These are phyloP conservation scores for Phlebiopsis gigantea DNA, from an alignment of 768 basidiomycete genomes.

Conservation along the genomic window DNA sequence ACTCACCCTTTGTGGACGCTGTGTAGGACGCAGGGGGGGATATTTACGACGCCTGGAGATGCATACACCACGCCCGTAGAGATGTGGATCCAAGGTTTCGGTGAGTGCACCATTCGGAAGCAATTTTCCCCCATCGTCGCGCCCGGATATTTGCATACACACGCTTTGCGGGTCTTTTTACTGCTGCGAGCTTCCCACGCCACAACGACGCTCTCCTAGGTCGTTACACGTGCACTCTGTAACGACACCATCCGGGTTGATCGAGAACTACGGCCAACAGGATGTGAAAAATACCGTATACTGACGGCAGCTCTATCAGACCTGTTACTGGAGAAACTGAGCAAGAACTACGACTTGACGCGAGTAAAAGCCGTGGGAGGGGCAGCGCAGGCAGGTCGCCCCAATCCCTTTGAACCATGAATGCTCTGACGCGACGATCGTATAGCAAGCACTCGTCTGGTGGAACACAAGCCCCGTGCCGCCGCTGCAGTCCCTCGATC, in stretches of 20 bases:
- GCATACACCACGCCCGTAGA: slow-evolving; percentile 85
- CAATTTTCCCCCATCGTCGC: slow-evolving; percentile 34
- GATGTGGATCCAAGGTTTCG: slow-evolving; percentile 86
- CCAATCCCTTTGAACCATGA: not conserved
- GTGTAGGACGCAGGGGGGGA: slow-evolving; percentile 75
- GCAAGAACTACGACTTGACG: slow-evolving; percentile 61
- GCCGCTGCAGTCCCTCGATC: slow-evolving; percentile 67
- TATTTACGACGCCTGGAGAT: slow-evolving; percentile 82
- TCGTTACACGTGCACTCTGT: not conserved
- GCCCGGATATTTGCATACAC: not conserved
- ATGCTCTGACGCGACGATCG: not conserved
- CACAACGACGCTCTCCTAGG: not conserved
- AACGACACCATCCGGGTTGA: not conserved
- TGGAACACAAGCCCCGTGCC: slow-evolving; percentile 79
- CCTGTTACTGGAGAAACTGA: slow-evolving; percentile 68
- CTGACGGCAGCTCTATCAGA: slow-evolving; percentile 36
- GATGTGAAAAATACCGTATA: not conserved
- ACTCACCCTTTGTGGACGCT: not conserved
- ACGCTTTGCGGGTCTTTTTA: not conserved
- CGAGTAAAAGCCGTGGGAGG: slow-evolving; percentile 76
- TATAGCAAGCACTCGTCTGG: slow-evolving; percentile 73
- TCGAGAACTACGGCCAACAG: not conserved
- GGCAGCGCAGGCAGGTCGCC: slow-evolving; percentile 59
- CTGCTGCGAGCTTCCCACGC: slow-evolving; percentile 3
- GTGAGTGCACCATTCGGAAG: slow-evolving; percentile 56